Percentiles rank a stretch among this genome's conserved stretches.
Evolutionary conservation across 2,329 filamentous ascomycete genomes (phyloP).

Genomic region (Penicillium sumatraense): DNA sequence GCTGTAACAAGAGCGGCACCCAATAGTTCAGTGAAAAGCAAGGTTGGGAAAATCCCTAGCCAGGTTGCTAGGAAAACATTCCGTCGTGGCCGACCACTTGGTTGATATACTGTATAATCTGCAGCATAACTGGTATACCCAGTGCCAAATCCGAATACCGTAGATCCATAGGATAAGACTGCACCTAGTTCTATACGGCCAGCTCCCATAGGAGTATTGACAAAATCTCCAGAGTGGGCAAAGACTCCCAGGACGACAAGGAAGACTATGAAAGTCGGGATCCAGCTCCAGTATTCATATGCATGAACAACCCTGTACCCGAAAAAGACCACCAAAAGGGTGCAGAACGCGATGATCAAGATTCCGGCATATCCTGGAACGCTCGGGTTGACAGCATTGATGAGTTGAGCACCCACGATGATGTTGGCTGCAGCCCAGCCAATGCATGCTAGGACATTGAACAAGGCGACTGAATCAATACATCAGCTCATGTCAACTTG

Average conservation of each 20-base stretch:
- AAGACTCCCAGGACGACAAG: conserved; percentile 71
- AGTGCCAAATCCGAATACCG: conserved; percentile 70
- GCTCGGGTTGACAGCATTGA: conserved; percentile 71
- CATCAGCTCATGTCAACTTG: background rate
- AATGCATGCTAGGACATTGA: conserved; percentile 71
- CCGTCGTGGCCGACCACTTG: conserved; percentile 59
- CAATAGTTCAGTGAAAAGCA: conserved; percentile 74
- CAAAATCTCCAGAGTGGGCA: conserved; percentile 67
- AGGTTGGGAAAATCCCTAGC: conserved; percentile 68
- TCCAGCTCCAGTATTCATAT: conserved; percentile 77
- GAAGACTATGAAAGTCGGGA: conserved; percentile 73
- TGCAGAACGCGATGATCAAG: conserved; percentile 70
- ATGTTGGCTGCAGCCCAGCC: conserved; percentile 78
- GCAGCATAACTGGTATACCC: conserved; percentile 75
- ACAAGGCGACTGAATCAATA: conserved; percentile 60
- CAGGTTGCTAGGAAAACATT: conserved; percentile 73
- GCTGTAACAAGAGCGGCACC: conserved; percentile 72
- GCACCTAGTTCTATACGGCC: conserved; percentile 64
- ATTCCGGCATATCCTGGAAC: conserved; percentile 76
- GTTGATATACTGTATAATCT: conserved; percentile 83
- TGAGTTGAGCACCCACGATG: conserved; percentile 77
- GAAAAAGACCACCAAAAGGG: conserved; percentile 70
- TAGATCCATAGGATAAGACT: conserved; percentile 67
- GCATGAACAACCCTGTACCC: conserved; percentile 75
- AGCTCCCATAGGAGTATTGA: conserved; percentile 61